These are phyloP conservation scores for Umbellularia californica DNA, from an alignment of 164 flowering plant species.

Conservation along the genomic window DNA sequence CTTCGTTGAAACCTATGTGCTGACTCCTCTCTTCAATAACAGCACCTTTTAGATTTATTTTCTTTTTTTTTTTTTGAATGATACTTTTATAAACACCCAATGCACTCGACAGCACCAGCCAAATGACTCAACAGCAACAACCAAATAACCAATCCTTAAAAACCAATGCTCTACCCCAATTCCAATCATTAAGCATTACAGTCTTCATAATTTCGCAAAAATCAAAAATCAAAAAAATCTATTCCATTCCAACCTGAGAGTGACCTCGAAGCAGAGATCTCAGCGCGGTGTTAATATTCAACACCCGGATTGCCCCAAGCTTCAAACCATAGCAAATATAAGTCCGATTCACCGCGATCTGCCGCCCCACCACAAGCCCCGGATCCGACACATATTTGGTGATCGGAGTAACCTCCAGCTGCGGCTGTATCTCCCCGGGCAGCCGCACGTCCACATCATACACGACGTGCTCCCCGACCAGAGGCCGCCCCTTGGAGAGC, in stretches of 20 bases:
- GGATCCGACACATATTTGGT: slow-evolving; percentile 94
- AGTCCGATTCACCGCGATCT: slow-evolving; percentile 75
- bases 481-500: slow-evolving; percentile 63
- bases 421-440: slow-evolving; percentile 81
- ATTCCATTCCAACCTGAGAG: not conserved
- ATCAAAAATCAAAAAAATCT: too few relatives aligned
- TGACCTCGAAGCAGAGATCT: slow-evolving; percentile 77
- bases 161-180: too few relatives aligned
- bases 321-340: slow-evolving; percentile 93
- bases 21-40: too few relatives aligned
- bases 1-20: too few relatives aligned
- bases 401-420: slow-evolving; percentile 86
- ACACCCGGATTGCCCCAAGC: slow-evolving; percentile 75
- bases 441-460: slow-evolving; percentile 67
- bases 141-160: too few relatives aligned
- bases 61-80: too few relatives aligned
- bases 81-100: too few relatives aligned
- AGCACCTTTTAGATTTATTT: too few relatives aligned
- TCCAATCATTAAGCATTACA: too few relatives aligned
- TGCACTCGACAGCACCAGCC: too few relatives aligned
- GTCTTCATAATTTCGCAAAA: too few relatives aligned
- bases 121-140: too few relatives aligned
- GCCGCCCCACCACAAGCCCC: slow-evolving; percentile 74
- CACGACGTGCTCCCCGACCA: slow-evolving; percentile 49
- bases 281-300: slow-evolving; percentile 82